Evolutionary conservation across 2,329 filamentous ascomycete genomes (phyloP).

Genomic region (Trichoderma arundinaceum): DNA sequence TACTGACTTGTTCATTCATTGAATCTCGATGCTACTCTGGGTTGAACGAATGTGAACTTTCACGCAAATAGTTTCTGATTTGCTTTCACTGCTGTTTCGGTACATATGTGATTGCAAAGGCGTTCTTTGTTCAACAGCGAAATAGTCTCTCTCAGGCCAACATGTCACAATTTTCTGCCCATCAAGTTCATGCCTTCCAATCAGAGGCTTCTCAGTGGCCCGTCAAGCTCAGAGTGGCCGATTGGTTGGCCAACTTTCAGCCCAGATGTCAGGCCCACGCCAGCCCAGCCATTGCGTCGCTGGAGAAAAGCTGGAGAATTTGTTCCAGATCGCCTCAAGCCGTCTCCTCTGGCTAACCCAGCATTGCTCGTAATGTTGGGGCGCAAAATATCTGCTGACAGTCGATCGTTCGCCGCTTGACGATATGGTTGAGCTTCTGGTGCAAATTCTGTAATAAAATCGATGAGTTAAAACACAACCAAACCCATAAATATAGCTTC

Average conservation of each 20-base stretch:
- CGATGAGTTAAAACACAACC: neutral
- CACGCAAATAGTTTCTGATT: neutral
- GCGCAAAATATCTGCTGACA: constrained; percentile 22
- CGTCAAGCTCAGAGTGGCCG: constrained; percentile 34
- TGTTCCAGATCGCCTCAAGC: constrained; percentile 25
- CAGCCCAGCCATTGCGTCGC: constrained; percentile 35
- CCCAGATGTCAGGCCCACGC: constrained; percentile 42
- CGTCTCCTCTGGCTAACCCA: constrained; percentile 23
- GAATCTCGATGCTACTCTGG: neutral
- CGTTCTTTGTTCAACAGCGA: neutral
- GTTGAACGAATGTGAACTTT: neutral
- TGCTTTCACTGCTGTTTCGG: neutral
- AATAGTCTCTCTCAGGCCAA: neutral
- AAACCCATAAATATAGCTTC: neutral
- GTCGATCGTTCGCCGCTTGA: constrained; percentile 28
- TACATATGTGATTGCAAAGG: too few species aligned
- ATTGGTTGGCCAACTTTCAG: constrained; percentile 41
- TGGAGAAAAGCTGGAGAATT: constrained; percentile 35
- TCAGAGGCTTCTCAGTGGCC: constrained; percentile 32
- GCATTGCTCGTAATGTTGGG: constrained; percentile 31
- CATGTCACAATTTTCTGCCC: neutral
- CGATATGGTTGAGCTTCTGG: constrained; percentile 27
- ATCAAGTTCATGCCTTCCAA: neutral
- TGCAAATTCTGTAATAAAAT: neutral
- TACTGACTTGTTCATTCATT: neutral